Evolutionary conservation across 495 filamentous ascomycete genomes (phyloP), one percentile per base, ranked within the genome.

Genomic region (Amniculicola lignicola): DNA sequence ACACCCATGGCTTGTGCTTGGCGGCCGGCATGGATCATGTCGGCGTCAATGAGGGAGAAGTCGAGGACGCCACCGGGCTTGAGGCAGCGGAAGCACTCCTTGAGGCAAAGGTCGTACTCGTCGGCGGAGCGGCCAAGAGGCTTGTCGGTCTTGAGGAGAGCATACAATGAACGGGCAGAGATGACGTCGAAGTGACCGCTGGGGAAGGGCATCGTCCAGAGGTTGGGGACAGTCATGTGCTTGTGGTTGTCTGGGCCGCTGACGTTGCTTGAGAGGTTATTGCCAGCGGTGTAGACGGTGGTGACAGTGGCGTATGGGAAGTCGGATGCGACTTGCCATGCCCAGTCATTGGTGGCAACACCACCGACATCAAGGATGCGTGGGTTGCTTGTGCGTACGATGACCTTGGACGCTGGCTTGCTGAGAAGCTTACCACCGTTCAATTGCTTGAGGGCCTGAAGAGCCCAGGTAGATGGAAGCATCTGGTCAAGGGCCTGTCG

Each of bases 51-150:
- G 5, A 96, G 72, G 50, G 80, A 81, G 76, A 89, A 98, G 65
- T 98, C 92, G 56, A 98, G 75, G 69, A 89, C 89, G 12, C 93
- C 93, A 43, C 90, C 92, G 0, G 90, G 93, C 72, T 92, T 93
- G 63, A 98, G 82, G 51, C 89, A 84, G 49, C 93, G 91, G 68
- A 87, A 80, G 70, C 89, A 94, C 72, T 98, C 93, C 27, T 73
- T 71, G 1, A 97, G 78, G 59, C 87, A 90, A 36, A 84, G 79
- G 62, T 94, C 88, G 74, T 92, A 97, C 67, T 97, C 92, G 62
- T 98, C 91, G 24, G 76, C 66, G 19, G 60, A 57, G 33, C 51
- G 56, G 16, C 56, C 61, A 0, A 58, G 12, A 12, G 64, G 64
- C 57, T 64, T 64, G 52, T 58, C 56, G 6, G 82, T 80, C 71